Percentiles rank a stretch among this genome's conserved stretches.
These are phyloP conservation scores for Hericium erinaceus DNA, from an alignment of 768 basidiomycete genomes.

Conservation along the genomic window DNA sequence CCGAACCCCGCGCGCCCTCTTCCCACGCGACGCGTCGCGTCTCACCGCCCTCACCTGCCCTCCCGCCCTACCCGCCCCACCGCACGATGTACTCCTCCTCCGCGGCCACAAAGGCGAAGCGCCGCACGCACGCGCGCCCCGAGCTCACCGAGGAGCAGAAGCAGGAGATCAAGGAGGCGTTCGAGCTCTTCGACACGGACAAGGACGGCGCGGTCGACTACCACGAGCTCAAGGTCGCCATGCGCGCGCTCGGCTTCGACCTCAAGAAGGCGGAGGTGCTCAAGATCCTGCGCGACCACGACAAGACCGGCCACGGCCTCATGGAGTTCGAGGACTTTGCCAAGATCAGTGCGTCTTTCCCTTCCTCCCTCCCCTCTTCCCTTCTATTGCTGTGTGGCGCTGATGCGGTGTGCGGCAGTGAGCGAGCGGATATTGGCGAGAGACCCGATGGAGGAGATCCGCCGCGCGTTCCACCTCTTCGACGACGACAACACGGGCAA, in stretches of 20 bases:
- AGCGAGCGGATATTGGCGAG: constrained; percentile 87
- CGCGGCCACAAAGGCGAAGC: constrained; percentile 62
- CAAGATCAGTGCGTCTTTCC: constrained; percentile 72
- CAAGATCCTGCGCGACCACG: constrained; percentile 86
- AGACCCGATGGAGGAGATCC: constrained; percentile 94
- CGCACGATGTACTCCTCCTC: constrained; percentile 46
- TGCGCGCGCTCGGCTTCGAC: constrained; percentile 96
- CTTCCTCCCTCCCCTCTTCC: neutral
- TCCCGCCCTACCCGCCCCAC: neutral
- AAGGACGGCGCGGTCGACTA: constrained; percentile 95
- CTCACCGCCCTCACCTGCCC: neutral
- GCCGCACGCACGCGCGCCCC: constrained; percentile 66
- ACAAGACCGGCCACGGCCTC: constrained; percentile 70
- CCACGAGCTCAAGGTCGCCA: constrained; percentile 97
- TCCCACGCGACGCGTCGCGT: neutral
- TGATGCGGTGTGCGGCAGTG: constrained; percentile 44
- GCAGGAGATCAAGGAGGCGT: constrained; percentile 97
- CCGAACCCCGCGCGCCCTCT: neutral
- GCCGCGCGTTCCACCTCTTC: constrained; percentile 92
- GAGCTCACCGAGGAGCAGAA: constrained; percentile 85
- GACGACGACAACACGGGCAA: constrained; percentile 95
- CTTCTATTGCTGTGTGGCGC: neutral
- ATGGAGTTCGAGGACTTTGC: constrained; percentile 94
- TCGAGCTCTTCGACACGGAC: constrained; percentile 98
- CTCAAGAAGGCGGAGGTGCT: constrained; percentile 97